phyloP scores from a whole-genome alignment of 2,329 filamentous ascomycete genomes.

The Colletotrichum sp. region DNA sequence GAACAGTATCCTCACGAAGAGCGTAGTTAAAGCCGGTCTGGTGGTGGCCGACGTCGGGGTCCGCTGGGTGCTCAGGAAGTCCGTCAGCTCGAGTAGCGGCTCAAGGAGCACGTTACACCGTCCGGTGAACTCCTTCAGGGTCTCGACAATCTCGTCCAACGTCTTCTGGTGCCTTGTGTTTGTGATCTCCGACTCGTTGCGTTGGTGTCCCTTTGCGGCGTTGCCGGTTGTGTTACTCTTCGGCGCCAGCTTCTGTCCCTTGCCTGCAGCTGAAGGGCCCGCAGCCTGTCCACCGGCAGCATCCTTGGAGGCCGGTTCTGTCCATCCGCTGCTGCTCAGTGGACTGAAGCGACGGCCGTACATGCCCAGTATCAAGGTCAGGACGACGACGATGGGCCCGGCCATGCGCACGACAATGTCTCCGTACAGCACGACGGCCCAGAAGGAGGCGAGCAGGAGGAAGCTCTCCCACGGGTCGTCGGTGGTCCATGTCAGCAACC shows the following conservation, averaged over 20 bases:
- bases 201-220: slow-evolving; percentile 39
- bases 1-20: slow-evolving; percentile 88
- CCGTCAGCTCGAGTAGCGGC: slow-evolving; percentile 85
- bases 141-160: slow-evolving; percentile 95
- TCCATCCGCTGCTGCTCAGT: slow-evolving; percentile 82
- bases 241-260: slow-evolving; percentile 3
- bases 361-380: slow-evolving; percentile 86
- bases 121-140: slow-evolving; percentile 86
- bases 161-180: slow-evolving; percentile 88
- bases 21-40: slow-evolving; percentile 83
- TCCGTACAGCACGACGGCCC: slow-evolving; percentile 86
- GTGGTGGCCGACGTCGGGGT: slow-evolving; percentile 93
- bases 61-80: slow-evolving; percentile 89
- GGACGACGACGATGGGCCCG: slow-evolving; percentile 82
- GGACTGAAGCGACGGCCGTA: slow-evolving; percentile 90
- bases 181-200: slow-evolving; percentile 61
- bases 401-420: slow-evolving; percentile 81
- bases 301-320: slow-evolving; percentile 47
- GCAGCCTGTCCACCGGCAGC: slow-evolving; percentile 8
- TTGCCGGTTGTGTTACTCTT: slow-evolving; percentile 29
- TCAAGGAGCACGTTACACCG: slow-evolving; percentile 92
- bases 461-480: slow-evolving; percentile 98
- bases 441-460: slow-evolving; percentile 82
- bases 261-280: not conserved
- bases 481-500: slow-evolving; percentile 91